phyloP scores from a whole-genome alignment of 2,329 filamentous ascomycete genomes.

The Leptosphaerulina australis region DNA sequence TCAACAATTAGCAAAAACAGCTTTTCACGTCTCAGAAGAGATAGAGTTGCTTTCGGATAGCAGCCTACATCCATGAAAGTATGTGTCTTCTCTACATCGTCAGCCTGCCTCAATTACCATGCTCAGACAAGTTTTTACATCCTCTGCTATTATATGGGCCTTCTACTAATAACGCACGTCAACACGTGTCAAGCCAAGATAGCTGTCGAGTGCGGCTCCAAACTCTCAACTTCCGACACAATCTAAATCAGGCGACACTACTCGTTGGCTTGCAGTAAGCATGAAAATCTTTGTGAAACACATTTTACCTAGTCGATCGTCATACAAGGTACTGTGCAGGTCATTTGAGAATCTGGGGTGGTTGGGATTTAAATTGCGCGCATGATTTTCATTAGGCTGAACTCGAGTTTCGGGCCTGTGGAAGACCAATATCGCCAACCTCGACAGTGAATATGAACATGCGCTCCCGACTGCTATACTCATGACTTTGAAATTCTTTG shows the following conservation, averaged over 20 bases:
- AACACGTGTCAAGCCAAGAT: no score
- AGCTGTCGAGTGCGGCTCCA: conserved; percentile 7
- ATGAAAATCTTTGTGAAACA: conserved; percentile 6
- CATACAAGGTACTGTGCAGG: not conserved
- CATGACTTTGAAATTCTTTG: not conserved
- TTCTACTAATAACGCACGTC: not conserved
- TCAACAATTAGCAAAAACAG: no score
- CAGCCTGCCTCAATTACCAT: not conserved
- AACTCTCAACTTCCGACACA: conserved; percentile 6
- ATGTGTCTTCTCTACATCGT: no score
- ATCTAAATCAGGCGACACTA: not conserved
- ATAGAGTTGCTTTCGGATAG: no score
- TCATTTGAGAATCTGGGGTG: conserved; percentile 22
- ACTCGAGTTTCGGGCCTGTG: conserved; percentile 20
- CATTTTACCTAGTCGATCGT: not conserved
- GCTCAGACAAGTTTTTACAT: not conserved
- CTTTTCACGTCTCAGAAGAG: no score
- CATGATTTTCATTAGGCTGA: conserved; percentile 39
- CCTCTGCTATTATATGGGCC: not conserved
- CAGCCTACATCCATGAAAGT: no score
- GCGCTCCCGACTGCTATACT: not conserved
- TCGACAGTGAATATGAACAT: conserved; percentile 8
- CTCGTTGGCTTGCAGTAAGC: not conserved
- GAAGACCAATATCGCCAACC: conserved; percentile 3
- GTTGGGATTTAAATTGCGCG: conserved; percentile 36